Evolutionary conservation across 2,329 filamentous ascomycete genomes (phyloP), one percentile per base, ranked within the genome.

Genomic region (Bisporella sp.): DNA sequence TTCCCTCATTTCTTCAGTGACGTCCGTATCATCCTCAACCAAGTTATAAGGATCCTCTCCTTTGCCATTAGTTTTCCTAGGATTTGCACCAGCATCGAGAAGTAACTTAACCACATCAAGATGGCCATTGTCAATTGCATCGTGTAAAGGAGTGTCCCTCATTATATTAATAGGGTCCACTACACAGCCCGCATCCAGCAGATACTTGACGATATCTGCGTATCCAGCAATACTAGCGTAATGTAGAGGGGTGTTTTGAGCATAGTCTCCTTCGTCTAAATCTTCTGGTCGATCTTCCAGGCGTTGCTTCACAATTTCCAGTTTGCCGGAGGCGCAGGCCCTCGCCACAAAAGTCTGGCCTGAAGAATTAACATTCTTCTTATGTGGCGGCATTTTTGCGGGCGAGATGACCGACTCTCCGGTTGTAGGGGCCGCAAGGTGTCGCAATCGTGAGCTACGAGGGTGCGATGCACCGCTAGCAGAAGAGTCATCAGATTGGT

Each of bases 71-170:
- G 90, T 84, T 58, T 90, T 87, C 46, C 90, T 84, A 45, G 93
- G 93, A 64, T 99, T 95, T 9, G 95, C 92, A 8, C 91, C 92
- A 50, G 91, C 85, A 49, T 86, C 81, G 2, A 99, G 74, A 33
- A 99, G 73, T 7, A 96, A 74, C 62, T 83, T 88, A 41, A 99
- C 87, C 4, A 97, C 92, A 13, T 87, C 87, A 6, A 96, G 67
- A 64, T 99, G 91, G 1, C 89, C 89, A 62, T 99, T 99, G 60
- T 97, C 93, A 31, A 97, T 90, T 5, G 93, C 93, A 71, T 99
- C 93, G 48, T 99, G 85, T 35, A 99, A 77, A 31, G 93, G 93
- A 0, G 93, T 97, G 62, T 99, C 93, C 62, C 89, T 89, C 60
- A 90, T 85, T 61, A 89, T 84, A 61, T 86, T 84, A 51, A 84